phyloP scores from a whole-genome alignment of 352 stramenopile species.

The Pythium graminicola region DNA sequence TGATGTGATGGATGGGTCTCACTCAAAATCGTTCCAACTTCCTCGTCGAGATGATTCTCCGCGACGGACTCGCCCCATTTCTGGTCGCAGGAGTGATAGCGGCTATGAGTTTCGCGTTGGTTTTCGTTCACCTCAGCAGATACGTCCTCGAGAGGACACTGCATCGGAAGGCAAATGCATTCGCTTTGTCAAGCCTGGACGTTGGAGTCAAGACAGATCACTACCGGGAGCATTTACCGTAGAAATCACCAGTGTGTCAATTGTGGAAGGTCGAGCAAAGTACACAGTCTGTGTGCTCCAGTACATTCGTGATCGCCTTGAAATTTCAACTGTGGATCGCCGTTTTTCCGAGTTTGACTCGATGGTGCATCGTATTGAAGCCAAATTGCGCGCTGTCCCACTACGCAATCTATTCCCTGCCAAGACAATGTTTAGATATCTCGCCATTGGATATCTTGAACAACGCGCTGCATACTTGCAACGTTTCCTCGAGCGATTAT shows the following conservation, averaged over 20 bases:
- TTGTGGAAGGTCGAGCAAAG: conserved; percentile 38
- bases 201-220: conserved; percentile 41
- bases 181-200: conserved; percentile 44
- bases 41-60: conserved; percentile 22
- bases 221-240: conserved; percentile 58
- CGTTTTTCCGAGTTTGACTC: conserved; percentile 69
- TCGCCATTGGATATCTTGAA: conserved; percentile 53
- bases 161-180: conserved; percentile 36
- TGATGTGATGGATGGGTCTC: conserved; percentile 23
- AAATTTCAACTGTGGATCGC: conserved; percentile 44
- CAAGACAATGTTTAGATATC: conserved; percentile 68
- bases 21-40: conserved; percentile 38
- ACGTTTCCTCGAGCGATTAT: conserved; percentile 50
- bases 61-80: conserved; percentile 15
- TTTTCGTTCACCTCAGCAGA: conserved; percentile 4
- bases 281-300: conserved; percentile 66
- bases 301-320: conserved; percentile 31
- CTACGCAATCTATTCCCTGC: conserved; percentile 47
- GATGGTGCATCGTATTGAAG: conserved; percentile 42
- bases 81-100: conserved; percentile 29
- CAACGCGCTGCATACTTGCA: conserved; percentile 49
- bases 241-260: conserved; percentile 51
- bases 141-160: not conserved
- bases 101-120: conserved; percentile 13
- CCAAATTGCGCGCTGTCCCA: conserved; percentile 46